Conservation (phyloP, 306 rosid species). For the Begonia fuchsioides region DNA sequence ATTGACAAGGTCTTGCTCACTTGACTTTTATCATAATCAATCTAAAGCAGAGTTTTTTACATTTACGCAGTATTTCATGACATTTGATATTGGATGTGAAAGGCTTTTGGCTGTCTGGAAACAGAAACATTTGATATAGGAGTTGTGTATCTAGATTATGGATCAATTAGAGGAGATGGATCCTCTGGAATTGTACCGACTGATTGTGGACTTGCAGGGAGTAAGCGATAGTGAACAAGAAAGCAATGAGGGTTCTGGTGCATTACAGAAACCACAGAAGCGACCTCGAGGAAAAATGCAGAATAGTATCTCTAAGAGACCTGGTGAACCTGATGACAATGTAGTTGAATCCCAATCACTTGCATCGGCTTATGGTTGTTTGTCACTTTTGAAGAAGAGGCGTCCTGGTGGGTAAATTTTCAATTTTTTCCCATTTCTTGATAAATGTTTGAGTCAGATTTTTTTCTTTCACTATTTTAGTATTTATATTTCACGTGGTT, state of each 20-base stretch:
- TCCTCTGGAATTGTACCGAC: constrained; percentile 15
- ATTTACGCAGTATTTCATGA: too few relatives aligned
- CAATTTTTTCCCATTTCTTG: constrained; percentile 2
- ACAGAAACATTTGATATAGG: too few relatives aligned
- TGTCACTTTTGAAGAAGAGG: constrained; percentile 69
- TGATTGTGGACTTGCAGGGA: constrained; percentile 35
- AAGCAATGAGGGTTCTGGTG: constrained; percentile 45
- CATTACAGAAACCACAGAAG: constrained; percentile 43
- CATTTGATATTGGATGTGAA: too few relatives aligned
- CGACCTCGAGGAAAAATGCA: constrained; percentile 36
- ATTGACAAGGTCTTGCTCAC: too few relatives aligned
- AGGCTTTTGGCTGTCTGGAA: too few relatives aligned
- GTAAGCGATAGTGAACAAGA: constrained; percentile 86
- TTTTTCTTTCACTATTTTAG: too few relatives aligned
- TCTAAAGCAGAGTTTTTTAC: too few relatives aligned
- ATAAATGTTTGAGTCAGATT: too few relatives aligned
- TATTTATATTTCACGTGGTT: too few relatives aligned
- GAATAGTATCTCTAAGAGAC: constrained; percentile 30
- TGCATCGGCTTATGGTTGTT: constrained; percentile 58
- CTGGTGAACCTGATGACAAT: constrained; percentile 45
- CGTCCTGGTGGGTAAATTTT: constrained; percentile 51
- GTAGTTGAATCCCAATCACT: constrained; percentile 45
- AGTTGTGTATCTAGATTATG: constrained; percentile 3
- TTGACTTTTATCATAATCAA: too few relatives aligned
- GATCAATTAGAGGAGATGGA: not conserved